Evolutionary conservation across 108 stramenopile genomes (phyloP), one percentile per base, ranked within the genome.

Genomic region (Aurantiochytrium sp.): DNA sequence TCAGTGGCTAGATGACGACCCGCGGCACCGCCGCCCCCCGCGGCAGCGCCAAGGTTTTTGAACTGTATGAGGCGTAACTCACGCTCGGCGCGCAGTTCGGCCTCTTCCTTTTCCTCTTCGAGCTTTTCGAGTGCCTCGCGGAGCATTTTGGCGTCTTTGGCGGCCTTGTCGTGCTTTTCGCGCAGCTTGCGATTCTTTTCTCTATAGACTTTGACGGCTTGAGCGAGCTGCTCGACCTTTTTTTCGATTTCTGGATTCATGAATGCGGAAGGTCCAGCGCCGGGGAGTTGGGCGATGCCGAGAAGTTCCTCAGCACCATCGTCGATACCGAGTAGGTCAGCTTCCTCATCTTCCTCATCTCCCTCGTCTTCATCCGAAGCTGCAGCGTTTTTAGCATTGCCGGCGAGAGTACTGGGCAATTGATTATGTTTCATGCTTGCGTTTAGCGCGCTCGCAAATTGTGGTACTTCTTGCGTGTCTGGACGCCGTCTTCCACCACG

Each of bases 31-130:
- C 76, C 76, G 25, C 35, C 35, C 35, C 35, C 35, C 35, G 76
- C 49, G n/a, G 23, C 76, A 3, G 19, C 76, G 18, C 76, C 76
- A 6, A 53, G 51, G 23, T 47, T 83, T 35, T 83, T 83, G 49
- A 53, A 83, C 51, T 83, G 76, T 8, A 83, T 47, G 43, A 83
- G 44, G 25, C 76, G 76, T 16, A 83, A 28, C 3, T 83, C 76
- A 16, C 76, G 45, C 23, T 83, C 76, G 51, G 76, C 76, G 5
- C 28, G 19, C 4, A 83, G 23, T 23, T 83, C 76, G 51, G 76
- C 76, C 23, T 83, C 76, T 23, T 83, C 76, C n/a, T 83, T 83
- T 23, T 83, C 76, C 6, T 83, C 76, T 35, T 83, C 76, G 6
- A 83, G 76, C 28, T 53, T 47, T 4, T 83, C 76, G 18, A 83